Conservation (phyloP, 163 green algal genomes). For the Coccomyxa subellipsoidea region DNA sequence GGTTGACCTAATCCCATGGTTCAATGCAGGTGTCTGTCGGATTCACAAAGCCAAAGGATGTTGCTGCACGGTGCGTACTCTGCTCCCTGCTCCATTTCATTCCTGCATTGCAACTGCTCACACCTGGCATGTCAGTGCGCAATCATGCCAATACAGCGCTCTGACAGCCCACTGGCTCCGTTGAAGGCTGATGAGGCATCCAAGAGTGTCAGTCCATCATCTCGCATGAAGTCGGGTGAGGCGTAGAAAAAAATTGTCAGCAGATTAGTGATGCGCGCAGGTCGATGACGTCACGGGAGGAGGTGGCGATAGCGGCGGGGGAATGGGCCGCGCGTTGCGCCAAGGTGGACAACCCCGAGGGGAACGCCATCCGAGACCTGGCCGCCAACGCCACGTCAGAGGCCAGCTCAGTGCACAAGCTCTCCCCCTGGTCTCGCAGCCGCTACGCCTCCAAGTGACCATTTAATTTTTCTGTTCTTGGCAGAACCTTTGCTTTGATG, state of each 20-base stretch:
- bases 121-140: no score
- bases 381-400: neutral
- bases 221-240: no score
- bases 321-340: constrained; percentile 18
- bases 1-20: neutral
- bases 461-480: neutral
- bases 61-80: neutral
- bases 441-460: neutral
- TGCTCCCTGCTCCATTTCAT: neutral
- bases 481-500: neutral
- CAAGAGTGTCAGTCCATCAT: no score
- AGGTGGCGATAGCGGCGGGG: constrained; percentile 33
- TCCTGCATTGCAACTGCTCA: neutral
- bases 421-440: neutral
- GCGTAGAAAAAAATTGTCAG: no score
- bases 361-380: neutral
- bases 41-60: constrained; percentile 34
- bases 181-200: no score
- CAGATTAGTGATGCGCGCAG: constrained; percentile 1
- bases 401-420: neutral
- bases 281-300: constrained; percentile 36
- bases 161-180: no score
- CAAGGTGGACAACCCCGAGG: neutral
- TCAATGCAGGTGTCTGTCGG: constrained; percentile 40
- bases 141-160: no score